Evolutionary conservation across 2,329 filamentous ascomycete species (phyloP).

Genomic region (Talaromyces marneffei): DNA sequence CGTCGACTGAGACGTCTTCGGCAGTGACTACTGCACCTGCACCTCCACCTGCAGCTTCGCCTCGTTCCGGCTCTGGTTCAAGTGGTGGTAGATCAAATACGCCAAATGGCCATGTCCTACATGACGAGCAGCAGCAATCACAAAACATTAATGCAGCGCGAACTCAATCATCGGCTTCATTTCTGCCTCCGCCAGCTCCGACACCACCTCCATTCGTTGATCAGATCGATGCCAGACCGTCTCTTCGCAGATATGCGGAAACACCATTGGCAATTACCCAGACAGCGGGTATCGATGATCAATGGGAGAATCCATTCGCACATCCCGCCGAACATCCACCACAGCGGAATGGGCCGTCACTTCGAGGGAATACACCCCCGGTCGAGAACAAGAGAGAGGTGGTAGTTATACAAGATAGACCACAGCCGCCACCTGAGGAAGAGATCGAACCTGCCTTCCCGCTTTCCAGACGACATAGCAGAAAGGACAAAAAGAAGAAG

Average conservation of each 20-base stretch:
- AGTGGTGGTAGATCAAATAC: background rate
- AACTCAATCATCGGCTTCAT: slow-evolving; percentile 6
- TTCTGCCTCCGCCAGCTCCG: slow-evolving; percentile 27
- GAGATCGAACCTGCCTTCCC: background rate
- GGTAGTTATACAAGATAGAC: background rate
- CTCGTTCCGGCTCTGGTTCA: background rate
- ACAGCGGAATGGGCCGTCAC: background rate
- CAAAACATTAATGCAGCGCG: background rate
- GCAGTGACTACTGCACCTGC: background rate
- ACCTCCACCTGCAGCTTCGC: slow-evolving; percentile 1
- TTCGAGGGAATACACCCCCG: background rate
- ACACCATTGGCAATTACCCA: slow-evolving; percentile 10
- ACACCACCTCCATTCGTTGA: slow-evolving; percentile 23
- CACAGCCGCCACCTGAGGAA: background rate
- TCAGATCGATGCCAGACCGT: slow-evolving; percentile 12
- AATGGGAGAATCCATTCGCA: slow-evolving; percentile 13
- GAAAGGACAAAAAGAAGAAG: slow-evolving; percentile 28
- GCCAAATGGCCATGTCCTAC: background rate
- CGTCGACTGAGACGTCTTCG: background rate
- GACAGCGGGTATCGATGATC: background rate
- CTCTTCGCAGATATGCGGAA: slow-evolving; percentile 9
- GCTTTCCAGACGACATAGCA: slow-evolving; percentile 22
- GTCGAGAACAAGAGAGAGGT: slow-evolving; percentile 6
- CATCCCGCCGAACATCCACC: background rate
- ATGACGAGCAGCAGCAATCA: background rate